phyloP scores from a whole-genome alignment of 306 rosid genomes.

The Mimosa bimucronata region DNA sequence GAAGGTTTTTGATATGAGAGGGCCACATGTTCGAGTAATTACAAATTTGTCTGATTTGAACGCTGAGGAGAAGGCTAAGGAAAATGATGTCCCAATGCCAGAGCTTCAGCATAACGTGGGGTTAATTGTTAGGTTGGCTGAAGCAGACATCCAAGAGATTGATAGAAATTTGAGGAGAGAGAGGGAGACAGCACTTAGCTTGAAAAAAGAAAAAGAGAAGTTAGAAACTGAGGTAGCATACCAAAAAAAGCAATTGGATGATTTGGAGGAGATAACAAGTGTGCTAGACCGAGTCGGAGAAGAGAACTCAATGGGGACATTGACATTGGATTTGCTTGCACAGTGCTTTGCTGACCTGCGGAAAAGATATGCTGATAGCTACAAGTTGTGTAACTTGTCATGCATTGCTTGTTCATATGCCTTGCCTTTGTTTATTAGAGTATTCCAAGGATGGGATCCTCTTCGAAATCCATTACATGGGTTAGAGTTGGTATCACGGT shows the following conservation, averaged over 20 bases:
- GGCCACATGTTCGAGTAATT: constrained; percentile 50
- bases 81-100: constrained; percentile 58
- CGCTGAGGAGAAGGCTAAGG: constrained; percentile 62
- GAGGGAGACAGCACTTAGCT: constrained; percentile 74
- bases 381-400: constrained; percentile 85
- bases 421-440: constrained; percentile 73
- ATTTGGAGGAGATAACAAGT: constrained; percentile 59
- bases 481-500: constrained; percentile 61
- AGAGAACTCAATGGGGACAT: constrained; percentile 61
- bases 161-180: constrained; percentile 60
- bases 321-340: constrained; percentile 75
- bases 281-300: constrained; percentile 59
- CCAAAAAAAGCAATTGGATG: constrained; percentile 72
- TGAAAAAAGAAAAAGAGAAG: constrained; percentile 79
- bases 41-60: constrained; percentile 58
- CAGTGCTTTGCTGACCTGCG: constrained; percentile 61
- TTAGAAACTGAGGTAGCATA: constrained; percentile 54
- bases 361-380: constrained; percentile 61
- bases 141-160: constrained; percentile 57
- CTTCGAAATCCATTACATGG: constrained; percentile 77
- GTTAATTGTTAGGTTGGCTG: constrained; percentile 46
- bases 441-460: constrained; percentile 94
- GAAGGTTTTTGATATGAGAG: constrained; percentile 67
- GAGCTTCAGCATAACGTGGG: constrained; percentile 61
- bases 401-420: constrained; percentile 87